Evolutionary conservation across 2,329 filamentous ascomycete genomes (phyloP), one percentile per base, ranked within the genome.

Genomic region (Calonectria montana): DNA sequence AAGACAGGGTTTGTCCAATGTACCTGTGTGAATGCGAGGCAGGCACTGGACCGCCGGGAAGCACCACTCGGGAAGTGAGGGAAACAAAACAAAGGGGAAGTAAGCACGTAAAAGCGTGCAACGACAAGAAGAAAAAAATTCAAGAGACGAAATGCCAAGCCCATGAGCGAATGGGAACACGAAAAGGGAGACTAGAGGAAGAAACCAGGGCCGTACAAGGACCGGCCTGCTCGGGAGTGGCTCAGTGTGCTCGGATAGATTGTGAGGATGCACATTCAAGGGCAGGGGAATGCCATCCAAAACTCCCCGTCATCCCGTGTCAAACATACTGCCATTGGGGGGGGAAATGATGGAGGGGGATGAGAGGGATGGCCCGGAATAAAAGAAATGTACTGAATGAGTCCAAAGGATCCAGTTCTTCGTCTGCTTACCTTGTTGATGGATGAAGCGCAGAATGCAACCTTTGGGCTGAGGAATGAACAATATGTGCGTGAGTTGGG

Each of bases 251-350:
- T 67, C 68, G 55, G 27, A 67, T 70, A 70, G 63, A 63, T 70
- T 69, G 61, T 65, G 29, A 25, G 7, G 65, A 64, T 66, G 66
- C 55, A 48, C 43, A 47, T 64, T 66, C 53, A 64, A 53, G 71
- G 69, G 55, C 69, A 76, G 73, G 66, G 69, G 70, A 76, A 75
- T 76, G 73, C 70, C 64, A 53, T 71, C 69, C 69, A 73, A 73
- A 73, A 69, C 64, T 66, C 61, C 45, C 70, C 68, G 69, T 72
- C 64, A 67, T 73, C 67, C 62, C 68, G 68, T 71, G 65, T 68
- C 67, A 37, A 62, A 37, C 65, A 74, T 67, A 75, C 74, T 73
- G 65, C 77, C 73, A 78, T 73, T 70, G 47, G 69, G 55, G 47
- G 70, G 74, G 70, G 67, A 67, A 75, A 71, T 72, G 73, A 69